These are phyloP conservation scores for Chlamydomonas reinhardtii DNA, from an alignment of 163 green algal genomes.

Conservation along the genomic window DNA sequence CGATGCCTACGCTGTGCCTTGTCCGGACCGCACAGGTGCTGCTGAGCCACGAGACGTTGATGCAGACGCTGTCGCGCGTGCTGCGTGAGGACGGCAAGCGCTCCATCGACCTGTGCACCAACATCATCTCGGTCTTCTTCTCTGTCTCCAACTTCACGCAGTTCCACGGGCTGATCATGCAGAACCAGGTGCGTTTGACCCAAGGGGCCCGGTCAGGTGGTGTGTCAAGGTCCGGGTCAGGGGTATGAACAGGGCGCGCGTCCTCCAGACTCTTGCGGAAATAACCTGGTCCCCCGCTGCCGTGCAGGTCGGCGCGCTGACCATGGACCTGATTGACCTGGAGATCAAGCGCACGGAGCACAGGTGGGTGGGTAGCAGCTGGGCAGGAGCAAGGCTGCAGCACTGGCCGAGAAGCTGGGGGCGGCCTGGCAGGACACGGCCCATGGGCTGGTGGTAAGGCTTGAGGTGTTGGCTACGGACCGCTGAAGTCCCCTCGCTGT, in stretches of 20 bases:
- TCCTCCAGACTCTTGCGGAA: too few relatives aligned
- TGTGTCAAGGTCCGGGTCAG: too few relatives aligned
- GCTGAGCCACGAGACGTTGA: constrained; percentile 72
- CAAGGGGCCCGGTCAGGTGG: background rate
- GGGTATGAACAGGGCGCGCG: background rate
- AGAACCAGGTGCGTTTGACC: constrained; percentile 73
- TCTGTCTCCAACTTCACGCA: constrained; percentile 81
- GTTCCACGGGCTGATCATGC: constrained; percentile 79
- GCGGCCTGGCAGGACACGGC: too few relatives aligned
- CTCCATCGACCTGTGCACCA: constrained; percentile 81
- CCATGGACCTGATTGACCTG: constrained; percentile 85
- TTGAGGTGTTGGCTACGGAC: too few relatives aligned
- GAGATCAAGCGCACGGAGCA: constrained; percentile 84
- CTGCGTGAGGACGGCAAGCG: constrained; percentile 86
- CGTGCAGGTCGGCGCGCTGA: constrained; percentile 79
- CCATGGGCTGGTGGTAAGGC: too few relatives aligned
- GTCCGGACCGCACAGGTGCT: constrained; percentile 48
- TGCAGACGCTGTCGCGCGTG: constrained; percentile 80
- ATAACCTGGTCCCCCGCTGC: background rate
- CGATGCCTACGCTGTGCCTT: too few relatives aligned
- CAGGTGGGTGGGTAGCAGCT: constrained; percentile 12
- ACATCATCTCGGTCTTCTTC: constrained; percentile 85
- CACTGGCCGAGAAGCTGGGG: too few relatives aligned
- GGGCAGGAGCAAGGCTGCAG: too few relatives aligned
- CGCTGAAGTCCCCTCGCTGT: too few relatives aligned